A percentile compares a stretch with the other conserved stretches of the same genome.
Conservation (phyloP, 441 rosid species). For the Erodium trifolium region DNA sequence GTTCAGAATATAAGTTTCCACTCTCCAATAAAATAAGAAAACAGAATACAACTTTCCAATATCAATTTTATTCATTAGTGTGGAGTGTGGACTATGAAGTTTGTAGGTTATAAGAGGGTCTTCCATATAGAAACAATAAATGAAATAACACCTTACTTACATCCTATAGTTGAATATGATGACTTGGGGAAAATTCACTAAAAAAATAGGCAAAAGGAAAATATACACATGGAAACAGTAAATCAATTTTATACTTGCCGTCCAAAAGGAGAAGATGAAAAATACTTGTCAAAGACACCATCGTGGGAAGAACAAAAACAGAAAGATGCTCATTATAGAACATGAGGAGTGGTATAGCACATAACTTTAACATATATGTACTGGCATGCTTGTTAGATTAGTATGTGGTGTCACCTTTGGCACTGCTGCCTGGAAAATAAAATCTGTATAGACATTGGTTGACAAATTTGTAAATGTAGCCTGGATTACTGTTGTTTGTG, state of each 20-base stretch:
- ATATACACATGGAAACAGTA: too few relatives aligned
- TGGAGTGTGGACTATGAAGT: neutral
- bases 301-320: neutral
- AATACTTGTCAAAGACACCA: neutral
- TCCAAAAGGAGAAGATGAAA: neutral
- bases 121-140: too few relatives aligned
- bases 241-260: too few relatives aligned
- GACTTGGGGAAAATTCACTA: too few relatives aligned
- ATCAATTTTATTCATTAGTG: neutral
- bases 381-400: neutral
- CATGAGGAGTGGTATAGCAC: too few relatives aligned
- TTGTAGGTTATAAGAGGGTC: neutral
- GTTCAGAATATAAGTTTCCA: neutral
- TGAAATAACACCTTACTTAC: too few relatives aligned
- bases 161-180: too few relatives aligned
- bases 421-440: constrained; percentile 95
- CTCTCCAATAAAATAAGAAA: neutral
- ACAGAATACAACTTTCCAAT: neutral
- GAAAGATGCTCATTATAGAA: neutral
- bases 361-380: neutral
- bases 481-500: constrained; percentile 52
- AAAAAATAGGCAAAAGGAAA: too few relatives aligned
- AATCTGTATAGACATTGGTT: constrained; percentile 52
- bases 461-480: constrained; percentile 79
- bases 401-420: constrained; percentile 63